These are phyloP conservation scores for Pichia phayaonensis DNA, from an alignment of 805 yeast genomes.

Conservation along the genomic window DNA sequence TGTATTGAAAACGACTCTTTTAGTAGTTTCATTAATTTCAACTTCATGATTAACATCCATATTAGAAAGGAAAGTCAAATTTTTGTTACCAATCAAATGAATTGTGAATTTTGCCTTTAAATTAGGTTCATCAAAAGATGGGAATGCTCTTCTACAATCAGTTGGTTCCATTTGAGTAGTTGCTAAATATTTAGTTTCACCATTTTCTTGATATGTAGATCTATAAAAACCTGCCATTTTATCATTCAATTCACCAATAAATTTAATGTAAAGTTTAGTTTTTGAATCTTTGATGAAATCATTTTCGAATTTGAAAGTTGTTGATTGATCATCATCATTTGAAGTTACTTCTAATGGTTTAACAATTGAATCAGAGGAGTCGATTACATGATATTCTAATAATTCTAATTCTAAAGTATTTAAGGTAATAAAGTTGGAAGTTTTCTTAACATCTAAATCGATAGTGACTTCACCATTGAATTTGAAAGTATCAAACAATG, in stretches of 20 bases:
- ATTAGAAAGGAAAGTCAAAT: slow-evolving; percentile 39
- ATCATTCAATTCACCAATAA: slow-evolving; percentile 40
- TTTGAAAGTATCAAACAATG: slow-evolving; percentile 32
- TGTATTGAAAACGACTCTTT: slow-evolving; percentile 34
- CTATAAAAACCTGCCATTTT: slow-evolving; percentile 54
- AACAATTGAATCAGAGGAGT: slow-evolving; percentile 8
- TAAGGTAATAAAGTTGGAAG: slow-evolving; percentile 41
- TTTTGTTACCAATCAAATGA: slow-evolving; percentile 28
- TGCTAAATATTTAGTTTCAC: slow-evolving; percentile 36
- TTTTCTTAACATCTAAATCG: slow-evolving; percentile 36
- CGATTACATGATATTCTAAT: slow-evolving; percentile 14
- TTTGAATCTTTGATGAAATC: slow-evolving; percentile 22
- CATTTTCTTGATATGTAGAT: slow-evolving; percentile 40
- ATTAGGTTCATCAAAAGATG: slow-evolving; percentile 52
- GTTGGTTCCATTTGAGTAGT: slow-evolving; percentile 60
- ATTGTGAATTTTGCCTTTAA: slow-evolving; percentile 51
- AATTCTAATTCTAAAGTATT: slow-evolving; percentile 30
- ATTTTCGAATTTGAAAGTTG: slow-evolving; percentile 50
- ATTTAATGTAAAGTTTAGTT: slow-evolving; percentile 30
- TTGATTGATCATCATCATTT: slow-evolving; percentile 43
- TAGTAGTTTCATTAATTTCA: slow-evolving; percentile 11
- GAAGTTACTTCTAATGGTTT: neutral
- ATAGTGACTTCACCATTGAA: slow-evolving; percentile 50
- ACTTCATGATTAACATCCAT: slow-evolving; percentile 34
- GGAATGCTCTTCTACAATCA: slow-evolving; percentile 53